phyloP scores from a whole-genome alignment of 116 monocot genomes.

The Zostera marina region DNA sequence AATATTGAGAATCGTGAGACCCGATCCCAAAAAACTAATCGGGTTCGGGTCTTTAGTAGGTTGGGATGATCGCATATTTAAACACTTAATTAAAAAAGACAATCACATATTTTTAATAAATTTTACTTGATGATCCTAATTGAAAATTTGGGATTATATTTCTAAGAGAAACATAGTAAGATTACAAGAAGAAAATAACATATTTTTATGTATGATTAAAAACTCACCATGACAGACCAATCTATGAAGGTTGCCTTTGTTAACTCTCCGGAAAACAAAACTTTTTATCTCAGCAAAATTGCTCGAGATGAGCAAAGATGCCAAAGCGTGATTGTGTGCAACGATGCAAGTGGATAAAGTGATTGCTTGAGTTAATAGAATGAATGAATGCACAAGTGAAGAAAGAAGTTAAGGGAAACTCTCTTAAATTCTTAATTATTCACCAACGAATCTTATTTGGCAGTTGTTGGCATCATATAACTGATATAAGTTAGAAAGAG shows the following conservation, averaged over 20 bases:
- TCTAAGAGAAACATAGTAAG: background rate
- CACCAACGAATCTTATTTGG: background rate
- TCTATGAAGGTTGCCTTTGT: slow-evolving; percentile 88
- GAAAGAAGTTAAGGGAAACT: slow-evolving; percentile 31
- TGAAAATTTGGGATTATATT: too few relatives aligned
- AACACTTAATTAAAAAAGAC: too few relatives aligned
- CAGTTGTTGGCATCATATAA: background rate
- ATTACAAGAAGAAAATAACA: background rate
- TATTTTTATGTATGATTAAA: background rate
- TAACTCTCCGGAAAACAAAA: slow-evolving; percentile 87
- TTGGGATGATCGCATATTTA: too few relatives aligned
- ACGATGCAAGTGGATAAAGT: slow-evolving; percentile 92
- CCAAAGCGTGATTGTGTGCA: slow-evolving; percentile 83
- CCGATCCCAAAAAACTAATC: too few relatives aligned
- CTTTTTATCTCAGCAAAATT: slow-evolving; percentile 98
- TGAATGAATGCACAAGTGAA: slow-evolving; percentile 77
- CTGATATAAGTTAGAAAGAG: background rate
- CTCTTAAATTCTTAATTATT: too few relatives aligned
- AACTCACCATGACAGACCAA: slow-evolving; percentile 76
- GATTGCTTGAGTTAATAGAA: slow-evolving; percentile 92
- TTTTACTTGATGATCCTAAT: too few relatives aligned
- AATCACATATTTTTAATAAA: too few relatives aligned
- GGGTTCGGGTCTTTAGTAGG: too few relatives aligned
- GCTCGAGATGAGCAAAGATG: slow-evolving; percentile 77
- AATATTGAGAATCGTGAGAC: too few relatives aligned